These are phyloP conservation scores for Tetrapisispora fleetii DNA, from an alignment of 805 yeast species.

Conservation along the genomic window DNA sequence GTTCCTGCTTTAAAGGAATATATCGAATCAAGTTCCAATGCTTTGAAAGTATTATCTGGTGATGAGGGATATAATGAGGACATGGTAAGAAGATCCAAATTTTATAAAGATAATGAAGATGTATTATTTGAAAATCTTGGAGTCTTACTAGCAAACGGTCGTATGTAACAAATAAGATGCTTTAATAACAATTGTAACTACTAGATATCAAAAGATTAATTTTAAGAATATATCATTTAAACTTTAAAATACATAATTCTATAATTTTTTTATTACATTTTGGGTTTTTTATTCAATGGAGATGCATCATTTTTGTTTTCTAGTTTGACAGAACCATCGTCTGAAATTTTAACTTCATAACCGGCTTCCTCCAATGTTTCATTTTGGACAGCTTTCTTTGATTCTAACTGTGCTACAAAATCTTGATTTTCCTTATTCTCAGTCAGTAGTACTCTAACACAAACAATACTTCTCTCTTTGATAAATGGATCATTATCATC, in stretches of 20 bases:
- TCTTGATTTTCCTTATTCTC: slow-evolving; percentile 62
- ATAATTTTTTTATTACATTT: background rate
- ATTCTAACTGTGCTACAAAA: slow-evolving; percentile 70
- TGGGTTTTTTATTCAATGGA: background rate
- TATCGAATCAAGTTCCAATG: slow-evolving; percentile 71
- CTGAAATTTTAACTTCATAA: slow-evolving; percentile 57
- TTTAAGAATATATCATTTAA: slow-evolving; percentile 1
- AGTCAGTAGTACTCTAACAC: slow-evolving; percentile 58
- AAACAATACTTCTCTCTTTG: slow-evolving; percentile 74
- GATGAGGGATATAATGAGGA: slow-evolving; percentile 90
- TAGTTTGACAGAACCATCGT: slow-evolving; percentile 54
- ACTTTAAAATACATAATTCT: background rate
- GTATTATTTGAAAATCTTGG: slow-evolving; percentile 71
- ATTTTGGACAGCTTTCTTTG: slow-evolving; percentile 52
- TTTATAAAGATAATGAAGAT: slow-evolving; percentile 58
- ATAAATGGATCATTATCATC: slow-evolving; percentile 85
- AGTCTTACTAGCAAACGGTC: slow-evolving; percentile 43
- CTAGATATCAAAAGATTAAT: background rate
- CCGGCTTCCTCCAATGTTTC: slow-evolving; percentile 62
- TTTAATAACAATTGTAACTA: background rate
- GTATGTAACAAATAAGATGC: slow-evolving; percentile 15
- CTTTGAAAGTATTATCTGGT: slow-evolving; percentile 75
- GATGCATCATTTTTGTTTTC: slow-evolving; percentile 21
- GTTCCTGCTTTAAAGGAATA: slow-evolving; percentile 63
- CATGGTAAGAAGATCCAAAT: slow-evolving; percentile 71